Evolutionary conservation across 768 basidiomycete genomes (phyloP).

Genomic region (Psilocybe cubensis): DNA sequence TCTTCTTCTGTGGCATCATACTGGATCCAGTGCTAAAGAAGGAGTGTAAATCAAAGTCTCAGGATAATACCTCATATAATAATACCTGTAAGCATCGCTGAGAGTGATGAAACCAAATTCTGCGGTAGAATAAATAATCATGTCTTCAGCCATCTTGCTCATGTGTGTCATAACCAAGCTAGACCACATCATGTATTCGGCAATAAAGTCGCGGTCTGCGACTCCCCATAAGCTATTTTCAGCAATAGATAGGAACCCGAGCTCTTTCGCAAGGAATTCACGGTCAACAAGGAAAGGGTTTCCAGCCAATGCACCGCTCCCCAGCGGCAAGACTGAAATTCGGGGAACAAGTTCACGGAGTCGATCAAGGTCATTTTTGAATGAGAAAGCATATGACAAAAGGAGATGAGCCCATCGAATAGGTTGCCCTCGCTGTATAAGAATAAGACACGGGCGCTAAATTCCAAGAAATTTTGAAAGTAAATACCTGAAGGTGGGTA

Average conservation of each 20-base stretch:
- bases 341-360: constrained; percentile 85
- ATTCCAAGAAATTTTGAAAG: background rate
- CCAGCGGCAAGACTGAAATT: constrained; percentile 91
- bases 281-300: constrained; percentile 96
- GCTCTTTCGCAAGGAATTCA: constrained; percentile 87
- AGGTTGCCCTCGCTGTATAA: constrained; percentile 87
- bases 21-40: constrained; percentile 88
- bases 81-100: constrained; percentile 94
- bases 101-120: constrained; percentile 97
- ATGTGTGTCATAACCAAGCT: constrained; percentile 92
- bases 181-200: constrained; percentile 97
- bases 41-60: background rate
- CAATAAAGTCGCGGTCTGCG: constrained; percentile 95
- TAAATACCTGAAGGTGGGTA: constrained; percentile 89
- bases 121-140: constrained; percentile 95
- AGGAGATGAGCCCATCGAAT: constrained; percentile 99
- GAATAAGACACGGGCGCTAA: background rate
- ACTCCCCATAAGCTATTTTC: constrained; percentile 99
- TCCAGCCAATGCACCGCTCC: constrained; percentile 93
- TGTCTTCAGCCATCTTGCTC: constrained; percentile 93
- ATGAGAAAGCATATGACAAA: constrained; percentile 93
- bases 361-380: constrained; percentile 87
- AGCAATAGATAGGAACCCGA: constrained; percentile 85
- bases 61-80: background rate
- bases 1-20: constrained; percentile 99